Evolutionary conservation across 805 yeast genomes (phyloP).

Genomic region (Lipomyces starkeyi): DNA sequence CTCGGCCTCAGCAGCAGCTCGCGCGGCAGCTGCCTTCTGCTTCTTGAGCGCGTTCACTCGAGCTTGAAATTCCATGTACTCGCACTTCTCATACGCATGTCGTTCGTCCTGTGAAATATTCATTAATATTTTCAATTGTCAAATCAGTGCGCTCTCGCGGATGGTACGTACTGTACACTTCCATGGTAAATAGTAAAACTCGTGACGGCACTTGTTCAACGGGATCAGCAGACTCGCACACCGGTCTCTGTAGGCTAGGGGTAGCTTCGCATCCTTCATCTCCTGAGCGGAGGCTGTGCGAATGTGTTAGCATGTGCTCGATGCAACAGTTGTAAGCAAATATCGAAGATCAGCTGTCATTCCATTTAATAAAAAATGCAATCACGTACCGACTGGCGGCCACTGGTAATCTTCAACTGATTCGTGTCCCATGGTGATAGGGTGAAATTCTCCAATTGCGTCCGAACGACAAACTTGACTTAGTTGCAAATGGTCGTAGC

Average conservation of each 20-base stretch:
- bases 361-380: background rate
- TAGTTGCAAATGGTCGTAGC: background rate
- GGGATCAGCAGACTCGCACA: conserved; percentile 73
- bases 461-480: background rate
- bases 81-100: conserved; percentile 85
- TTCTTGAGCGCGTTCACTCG: conserved; percentile 74
- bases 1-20: conserved; percentile 26
- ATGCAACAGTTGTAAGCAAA: background rate
- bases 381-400: conserved; percentile 32
- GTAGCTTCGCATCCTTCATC: conserved; percentile 78
- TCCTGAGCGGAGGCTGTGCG: conserved; percentile 77
- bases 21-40: conserved; percentile 50
- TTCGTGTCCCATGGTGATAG: conserved; percentile 28
- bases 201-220: conserved; percentile 64
- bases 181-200: conserved; percentile 67
- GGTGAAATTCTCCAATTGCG: background rate
- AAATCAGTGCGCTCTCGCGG: background rate
- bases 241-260: conserved; percentile 80
- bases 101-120: conserved; percentile 59
- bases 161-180: conserved; percentile 53
- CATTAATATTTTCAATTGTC: background rate
- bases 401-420: conserved; percentile 32
- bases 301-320: background rate
- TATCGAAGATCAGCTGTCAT: background rate
- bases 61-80: conserved; percentile 79